Percentiles rank a stretch among this genome's conserved stretches.
These are phyloP conservation scores for Brassica juncea DNA, from an alignment of 345 rosid species.

Conservation along the genomic window DNA sequence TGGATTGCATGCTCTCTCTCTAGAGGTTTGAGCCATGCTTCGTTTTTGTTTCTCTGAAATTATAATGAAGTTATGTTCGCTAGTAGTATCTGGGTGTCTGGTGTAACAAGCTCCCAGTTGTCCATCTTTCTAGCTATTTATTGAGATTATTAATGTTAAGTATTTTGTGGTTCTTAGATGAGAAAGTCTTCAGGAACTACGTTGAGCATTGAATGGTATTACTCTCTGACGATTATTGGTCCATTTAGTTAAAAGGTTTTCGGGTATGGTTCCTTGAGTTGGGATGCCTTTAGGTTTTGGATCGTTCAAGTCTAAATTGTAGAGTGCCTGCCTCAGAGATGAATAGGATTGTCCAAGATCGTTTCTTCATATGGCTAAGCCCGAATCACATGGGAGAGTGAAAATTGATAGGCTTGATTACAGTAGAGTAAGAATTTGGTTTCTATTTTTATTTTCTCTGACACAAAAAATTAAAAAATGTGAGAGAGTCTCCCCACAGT, in stretches of 20 bases:
- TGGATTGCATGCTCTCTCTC: slow-evolving; percentile 13
- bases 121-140: neutral
- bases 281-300: neutral
- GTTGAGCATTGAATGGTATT: slow-evolving; percentile 2
- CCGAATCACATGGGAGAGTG: slow-evolving; percentile 1
- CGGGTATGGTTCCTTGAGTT: neutral
- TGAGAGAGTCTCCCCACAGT: neutral
- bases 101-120: neutral
- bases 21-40: no score
- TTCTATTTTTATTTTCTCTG: neutral
- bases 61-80: neutral
- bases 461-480: neutral
- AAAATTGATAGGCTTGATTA: neutral
- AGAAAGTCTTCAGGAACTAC: neutral
- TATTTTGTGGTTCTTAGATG: neutral
- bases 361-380: neutral
- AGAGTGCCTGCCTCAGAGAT: neutral
- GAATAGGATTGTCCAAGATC: neutral
- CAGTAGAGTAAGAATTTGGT: slow-evolving; percentile 1
- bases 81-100: neutral
- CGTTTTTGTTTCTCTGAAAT: no score
- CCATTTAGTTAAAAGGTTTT: neutral
- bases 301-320: neutral
- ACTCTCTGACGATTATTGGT: neutral
- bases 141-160: neutral